phyloP scores from a whole-genome alignment of 2,329 filamentous ascomycete species.

The Sporothrix protearum region DNA sequence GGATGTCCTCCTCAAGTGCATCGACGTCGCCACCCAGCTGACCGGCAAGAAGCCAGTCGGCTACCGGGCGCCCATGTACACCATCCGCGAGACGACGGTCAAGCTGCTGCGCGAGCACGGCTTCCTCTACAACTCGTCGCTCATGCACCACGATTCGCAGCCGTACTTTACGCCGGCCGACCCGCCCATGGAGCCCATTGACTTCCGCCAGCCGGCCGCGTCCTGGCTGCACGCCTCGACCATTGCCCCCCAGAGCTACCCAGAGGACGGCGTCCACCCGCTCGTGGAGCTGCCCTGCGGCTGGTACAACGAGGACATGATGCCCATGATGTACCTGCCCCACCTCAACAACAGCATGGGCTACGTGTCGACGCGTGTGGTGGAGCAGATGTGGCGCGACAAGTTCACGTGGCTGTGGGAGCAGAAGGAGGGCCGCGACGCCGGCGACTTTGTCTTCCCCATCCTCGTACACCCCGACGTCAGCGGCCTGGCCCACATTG shows the following conservation, averaged over 20 bases:
- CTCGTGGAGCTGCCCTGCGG: slow-evolving; percentile 61
- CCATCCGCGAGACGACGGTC: slow-evolving; percentile 45
- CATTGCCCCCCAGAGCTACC: slow-evolving; percentile 39
- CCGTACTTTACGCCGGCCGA: slow-evolving; percentile 61
- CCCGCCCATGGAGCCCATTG: slow-evolving; percentile 51
- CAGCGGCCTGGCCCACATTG: slow-evolving; percentile 58
- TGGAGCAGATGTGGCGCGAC: slow-evolving; percentile 62
- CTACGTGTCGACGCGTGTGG: slow-evolving; percentile 50
- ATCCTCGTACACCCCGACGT: slow-evolving; percentile 72
- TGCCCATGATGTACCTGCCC: slow-evolving; percentile 68
- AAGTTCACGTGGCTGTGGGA: slow-evolving; percentile 56
- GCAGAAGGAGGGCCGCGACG: slow-evolving; percentile 42
- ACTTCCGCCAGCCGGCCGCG: slow-evolving; percentile 58
- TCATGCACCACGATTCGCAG: slow-evolving; percentile 63
- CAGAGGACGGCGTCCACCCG: slow-evolving; percentile 52
- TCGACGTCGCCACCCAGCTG: slow-evolving; percentile 28
- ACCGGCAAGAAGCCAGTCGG: slow-evolving; percentile 61
- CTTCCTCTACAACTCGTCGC: slow-evolving; percentile 65
- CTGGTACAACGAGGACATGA: slow-evolving; percentile 63
- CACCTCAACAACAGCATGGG: slow-evolving; percentile 60
- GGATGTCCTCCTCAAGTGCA: slow-evolving; percentile 65
- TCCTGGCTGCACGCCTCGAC: slow-evolving; percentile 56
- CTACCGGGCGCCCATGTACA: slow-evolving; percentile 49
- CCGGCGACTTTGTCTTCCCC: slow-evolving; percentile 72
- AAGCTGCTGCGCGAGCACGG: slow-evolving; percentile 61